These are phyloP conservation scores for Fusarium keratoplasticum DNA, from an alignment of 2,329 filamentous ascomycete genomes.

Conservation along the genomic window DNA sequence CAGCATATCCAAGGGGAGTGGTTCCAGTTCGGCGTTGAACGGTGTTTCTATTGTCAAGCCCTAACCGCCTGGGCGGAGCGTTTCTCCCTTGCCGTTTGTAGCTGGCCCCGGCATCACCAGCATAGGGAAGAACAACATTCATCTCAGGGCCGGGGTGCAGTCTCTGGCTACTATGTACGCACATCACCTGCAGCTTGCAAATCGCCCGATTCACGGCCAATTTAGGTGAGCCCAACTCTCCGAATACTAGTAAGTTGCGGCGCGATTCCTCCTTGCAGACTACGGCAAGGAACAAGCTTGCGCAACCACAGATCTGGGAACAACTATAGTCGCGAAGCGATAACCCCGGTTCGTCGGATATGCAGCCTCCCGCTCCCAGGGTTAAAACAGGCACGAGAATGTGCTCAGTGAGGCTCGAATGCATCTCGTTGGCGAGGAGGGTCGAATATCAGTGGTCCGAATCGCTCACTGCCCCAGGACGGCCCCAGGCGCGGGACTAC, in stretches of 20 bases:
- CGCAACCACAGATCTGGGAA: slow-evolving; percentile 33
- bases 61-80: neutral
- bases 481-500: neutral
- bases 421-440: neutral
- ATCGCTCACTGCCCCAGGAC: neutral
- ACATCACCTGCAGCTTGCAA: neutral
- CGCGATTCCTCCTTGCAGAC: slow-evolving; percentile 25
- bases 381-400: slow-evolving; percentile 4
- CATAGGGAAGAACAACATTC: neutral
- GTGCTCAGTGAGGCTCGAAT: slow-evolving; percentile 4
- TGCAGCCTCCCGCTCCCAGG: slow-evolving; percentile 38
- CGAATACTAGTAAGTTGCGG: slow-evolving; percentile 1
- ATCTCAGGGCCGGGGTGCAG: neutral
- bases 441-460: slow-evolving; percentile 18
- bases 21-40: slow-evolving; percentile 43
- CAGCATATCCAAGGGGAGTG: slow-evolving; percentile 32
- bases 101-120: neutral
- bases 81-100: neutral
- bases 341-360: slow-evolving; percentile 35
- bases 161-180: neutral
- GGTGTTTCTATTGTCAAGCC: slow-evolving; percentile 11
- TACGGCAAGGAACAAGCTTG: slow-evolving; percentile 32
- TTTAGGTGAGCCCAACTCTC: neutral
- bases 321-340: slow-evolving; percentile 13
- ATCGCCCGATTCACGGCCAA: neutral